Conservation (phyloP, 176 grass and related monocot genomes). For the Miscanthus lutarioriparius region DNA sequence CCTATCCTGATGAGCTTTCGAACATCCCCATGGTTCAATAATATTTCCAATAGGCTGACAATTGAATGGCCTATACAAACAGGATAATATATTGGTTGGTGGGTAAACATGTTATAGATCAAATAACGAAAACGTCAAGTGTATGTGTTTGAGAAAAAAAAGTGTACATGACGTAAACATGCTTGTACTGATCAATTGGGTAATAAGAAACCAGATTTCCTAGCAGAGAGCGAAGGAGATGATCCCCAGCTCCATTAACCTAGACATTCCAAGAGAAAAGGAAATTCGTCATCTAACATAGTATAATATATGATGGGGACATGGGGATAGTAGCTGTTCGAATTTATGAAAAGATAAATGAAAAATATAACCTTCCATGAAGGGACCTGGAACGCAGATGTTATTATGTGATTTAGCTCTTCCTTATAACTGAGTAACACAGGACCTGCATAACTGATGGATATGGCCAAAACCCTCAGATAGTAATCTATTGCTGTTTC, state of each 20-base stretch:
- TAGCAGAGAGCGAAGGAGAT: constrained; percentile 86
- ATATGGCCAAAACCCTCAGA: constrained; percentile 88
- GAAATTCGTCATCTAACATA: neutral
- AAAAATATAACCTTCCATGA: constrained; percentile 82
- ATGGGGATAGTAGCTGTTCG: neutral
- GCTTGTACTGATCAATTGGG: constrained; percentile 85
- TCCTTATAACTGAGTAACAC: constrained; percentile 66
- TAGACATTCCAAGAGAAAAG: constrained; percentile 38
- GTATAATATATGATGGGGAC: constrained; percentile 11
- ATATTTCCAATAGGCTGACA: constrained; percentile 54
- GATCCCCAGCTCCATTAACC: constrained; percentile 94
- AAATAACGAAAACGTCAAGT: constrained; percentile 33
- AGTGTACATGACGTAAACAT: constrained; percentile 39
- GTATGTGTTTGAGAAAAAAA: neutral
- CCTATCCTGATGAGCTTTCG: constrained; percentile 63
- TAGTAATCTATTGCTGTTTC: constrained; percentile 87
- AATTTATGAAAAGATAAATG: constrained; percentile 20
- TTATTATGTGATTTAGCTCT: constrained; percentile 72
- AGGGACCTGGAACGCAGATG: constrained; percentile 83
- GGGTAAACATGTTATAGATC: constrained; percentile 22
- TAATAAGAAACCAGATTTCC: constrained; percentile 83
- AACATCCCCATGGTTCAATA: constrained; percentile 89
- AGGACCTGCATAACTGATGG: constrained; percentile 82
- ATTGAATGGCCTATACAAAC: constrained; percentile 60
- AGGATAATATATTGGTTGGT: constrained; percentile 7